These are phyloP conservation scores for Hyparrhenia diplandra DNA, from an alignment of 176 grass and related monocot species.

Conservation along the genomic window DNA sequence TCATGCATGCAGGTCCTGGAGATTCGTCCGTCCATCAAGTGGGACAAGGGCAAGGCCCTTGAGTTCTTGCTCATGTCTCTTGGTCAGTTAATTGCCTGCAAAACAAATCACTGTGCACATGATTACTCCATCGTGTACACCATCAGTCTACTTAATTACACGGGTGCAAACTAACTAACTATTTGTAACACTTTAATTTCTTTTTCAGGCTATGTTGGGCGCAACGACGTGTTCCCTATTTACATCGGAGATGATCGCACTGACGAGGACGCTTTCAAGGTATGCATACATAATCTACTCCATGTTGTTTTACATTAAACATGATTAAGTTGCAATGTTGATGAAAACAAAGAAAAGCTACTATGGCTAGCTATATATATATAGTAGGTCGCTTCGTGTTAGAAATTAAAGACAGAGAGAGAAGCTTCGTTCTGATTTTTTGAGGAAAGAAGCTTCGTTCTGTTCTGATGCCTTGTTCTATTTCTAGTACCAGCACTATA, in stretches of 20 bases:
- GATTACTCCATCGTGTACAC: background rate
- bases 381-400: background rate
- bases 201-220: constrained; percentile 42
- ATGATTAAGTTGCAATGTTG: background rate
- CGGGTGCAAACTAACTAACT: background rate
- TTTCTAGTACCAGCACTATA: constrained; percentile 5
- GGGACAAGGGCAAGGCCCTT: constrained; percentile 86
- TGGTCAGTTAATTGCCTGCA: constrained; percentile 35
- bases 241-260: constrained; percentile 94
- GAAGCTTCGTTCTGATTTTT: too few relatives aligned
- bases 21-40: constrained; percentile 72
- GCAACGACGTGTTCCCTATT: constrained; percentile 53
- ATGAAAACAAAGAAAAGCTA: background rate
- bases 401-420: background rate
- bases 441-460: too few relatives aligned
- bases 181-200: background rate
- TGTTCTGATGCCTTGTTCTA: background rate
- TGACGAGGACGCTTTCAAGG: constrained; percentile 90
- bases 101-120: background rate
- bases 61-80: constrained; percentile 69
- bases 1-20: constrained; percentile 54
- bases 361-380: background rate
- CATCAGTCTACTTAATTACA: background rate
- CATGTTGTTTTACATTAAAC: too few relatives aligned
- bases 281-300: background rate